phyloP scores from a whole-genome alignment of 352 stramenopile species.

The Pythium plurisporium region DNA sequence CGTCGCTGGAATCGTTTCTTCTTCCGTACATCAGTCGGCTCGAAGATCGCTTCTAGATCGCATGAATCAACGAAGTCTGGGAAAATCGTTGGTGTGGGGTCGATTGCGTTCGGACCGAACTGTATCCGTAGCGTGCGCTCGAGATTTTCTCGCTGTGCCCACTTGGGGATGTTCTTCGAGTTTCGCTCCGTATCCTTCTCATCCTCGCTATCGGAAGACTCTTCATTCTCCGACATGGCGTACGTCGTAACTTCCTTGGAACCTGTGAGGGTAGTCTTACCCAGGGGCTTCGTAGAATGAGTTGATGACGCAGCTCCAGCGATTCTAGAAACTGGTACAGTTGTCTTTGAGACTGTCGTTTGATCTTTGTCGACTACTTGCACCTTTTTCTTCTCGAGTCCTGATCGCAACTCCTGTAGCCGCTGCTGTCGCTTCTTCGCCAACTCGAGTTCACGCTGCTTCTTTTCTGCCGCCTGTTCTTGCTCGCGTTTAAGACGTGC shows the following conservation, averaged over 20 bases:
- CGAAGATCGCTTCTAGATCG: conserved; percentile 81
- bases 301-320: conserved; percentile 1
- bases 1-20: conserved; percentile 75
- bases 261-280: too few relatives aligned
- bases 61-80: conserved; percentile 81
- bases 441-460: conserved; percentile 60
- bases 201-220: conserved; percentile 55
- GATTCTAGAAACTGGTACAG: conserved; percentile 8
- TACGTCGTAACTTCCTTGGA: conserved; percentile 44
- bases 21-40: conserved; percentile 62
- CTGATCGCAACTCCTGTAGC: conserved; percentile 61
- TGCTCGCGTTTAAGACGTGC: conserved; percentile 46
- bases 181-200: conserved; percentile 34
- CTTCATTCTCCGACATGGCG: conserved; percentile 78
- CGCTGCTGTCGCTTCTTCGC: conserved; percentile 58
- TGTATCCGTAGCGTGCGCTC: conserved; percentile 62
- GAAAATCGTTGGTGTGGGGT: conserved; percentile 79
- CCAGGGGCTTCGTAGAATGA: conserved; percentile 11
- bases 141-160: conserved; percentile 72
- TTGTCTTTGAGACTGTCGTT: conserved; percentile 2
- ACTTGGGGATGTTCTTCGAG: conserved; percentile 76
- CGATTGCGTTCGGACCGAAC: conserved; percentile 67
- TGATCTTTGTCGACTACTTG: conserved; percentile 39
- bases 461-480: conserved; percentile 44
- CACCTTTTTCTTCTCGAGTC: conserved; percentile 64